Base-by-base conservation (phyloP, 2,329 filamentous ascomycete species). In the Raffaelea ambrosiae region DNA sequence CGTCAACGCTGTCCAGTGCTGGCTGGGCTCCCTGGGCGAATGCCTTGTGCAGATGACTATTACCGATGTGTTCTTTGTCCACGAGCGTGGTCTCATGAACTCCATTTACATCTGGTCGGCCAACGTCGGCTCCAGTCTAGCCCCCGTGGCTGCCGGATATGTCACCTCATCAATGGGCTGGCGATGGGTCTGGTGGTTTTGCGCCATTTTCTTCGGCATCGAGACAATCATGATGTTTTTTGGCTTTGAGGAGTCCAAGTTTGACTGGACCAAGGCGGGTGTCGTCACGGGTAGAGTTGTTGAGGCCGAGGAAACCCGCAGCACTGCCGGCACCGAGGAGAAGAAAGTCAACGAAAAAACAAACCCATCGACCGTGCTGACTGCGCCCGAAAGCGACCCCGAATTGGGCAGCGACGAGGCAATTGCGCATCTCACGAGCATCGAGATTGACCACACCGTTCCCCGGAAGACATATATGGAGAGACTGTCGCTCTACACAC, bases 41-140 rank as follows among this genome's bases (percentile, higher is more conserved):
- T 64, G 68, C 2, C 58, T 73, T 57, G 57, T 71, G 2, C 73
- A 73, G 2, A 63, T 74, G 14, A 74, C 72, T 2, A 73, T 77
- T 41, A 63, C 72, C 4, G 76, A 79, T 53, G 59, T 77, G 36
- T 79, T 78, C 60, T 79, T 77, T 56, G 61, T 79, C 7, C 75
- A 80, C 50, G 71, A 80, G 56, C 65, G 76, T 48, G 74, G 73
- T 3, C 60, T 64, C 44, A 77, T 77, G 73, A 68, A 62, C 29
- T 19, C 71, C 51, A 56, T 68, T 16, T 72, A 72, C 54, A 69
- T 67, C 16, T 64, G 64, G 21, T 66, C 66, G 22, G 64, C 61
- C 53, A 71, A 67, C 51, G 71, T 68, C 51, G 49, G 49, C 14
- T 33, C 38, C 26, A 48, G 35, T 35, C 53, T 73, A 4, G 69